Evolutionary conservation across 306 rosid genomes (phyloP).

Genomic region (Vicia sativa): DNA sequence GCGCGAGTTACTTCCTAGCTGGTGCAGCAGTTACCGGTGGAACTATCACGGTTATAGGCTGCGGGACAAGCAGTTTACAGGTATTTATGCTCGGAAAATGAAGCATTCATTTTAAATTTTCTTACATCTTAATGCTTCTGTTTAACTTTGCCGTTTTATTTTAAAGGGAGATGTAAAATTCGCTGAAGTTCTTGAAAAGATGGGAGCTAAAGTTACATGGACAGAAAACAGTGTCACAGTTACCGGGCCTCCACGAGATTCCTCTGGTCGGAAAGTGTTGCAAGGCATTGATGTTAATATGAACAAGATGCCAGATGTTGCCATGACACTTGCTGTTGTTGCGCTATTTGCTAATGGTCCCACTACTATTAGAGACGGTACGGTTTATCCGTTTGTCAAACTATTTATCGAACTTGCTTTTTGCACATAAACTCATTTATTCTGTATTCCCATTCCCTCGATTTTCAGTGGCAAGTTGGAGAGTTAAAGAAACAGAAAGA

Average conservation of each 20-base stretch:
- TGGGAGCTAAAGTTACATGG: constrained; percentile 99
- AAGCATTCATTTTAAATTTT: no score
- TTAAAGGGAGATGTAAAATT: constrained; percentile 93
- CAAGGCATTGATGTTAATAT: constrained; percentile 86
- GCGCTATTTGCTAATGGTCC: constrained; percentile 93
- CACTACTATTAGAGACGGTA: constrained; percentile 93
- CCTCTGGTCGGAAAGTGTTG: constrained; percentile 66
- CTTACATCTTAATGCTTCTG: not conserved
- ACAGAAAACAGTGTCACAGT: constrained; percentile 88
- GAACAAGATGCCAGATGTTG: constrained; percentile 99
- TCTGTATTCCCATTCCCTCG: constrained; percentile 15
- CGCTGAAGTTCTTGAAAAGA: constrained; percentile 95
- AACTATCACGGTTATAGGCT: constrained; percentile 92
- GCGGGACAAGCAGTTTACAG: constrained; percentile 99
- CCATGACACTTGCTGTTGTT: constrained; percentile 98
- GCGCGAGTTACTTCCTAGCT: constrained; percentile 99
- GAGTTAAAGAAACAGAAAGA: constrained; percentile 98
- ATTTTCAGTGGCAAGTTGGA: constrained; percentile 95
- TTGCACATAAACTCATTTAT: constrained; percentile 20
- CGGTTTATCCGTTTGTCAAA: constrained; percentile 34
- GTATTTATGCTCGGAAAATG: constrained; percentile 41
- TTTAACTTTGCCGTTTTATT: constrained; percentile 26
- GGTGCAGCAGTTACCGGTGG: constrained; percentile 99
- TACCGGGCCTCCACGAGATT: constrained; percentile 73
- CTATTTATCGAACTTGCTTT: constrained; percentile 25